Evolutionary conservation across 129 eudicot species (phyloP).

Genomic region (Escallonia herrerae): DNA sequence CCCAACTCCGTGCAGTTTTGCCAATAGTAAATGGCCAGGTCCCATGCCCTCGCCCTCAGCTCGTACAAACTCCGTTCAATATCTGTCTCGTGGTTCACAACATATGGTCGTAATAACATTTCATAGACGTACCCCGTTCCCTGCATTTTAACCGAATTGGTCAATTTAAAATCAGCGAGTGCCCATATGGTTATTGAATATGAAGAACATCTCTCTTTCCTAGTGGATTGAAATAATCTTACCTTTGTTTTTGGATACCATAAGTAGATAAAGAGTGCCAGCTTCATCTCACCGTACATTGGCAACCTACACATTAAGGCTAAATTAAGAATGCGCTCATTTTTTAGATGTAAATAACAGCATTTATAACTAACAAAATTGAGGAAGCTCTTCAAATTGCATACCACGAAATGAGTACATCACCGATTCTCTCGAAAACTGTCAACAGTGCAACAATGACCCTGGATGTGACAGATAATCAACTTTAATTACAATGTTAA

Average conservation of each 20-base stretch:
- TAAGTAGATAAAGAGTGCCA: slow-evolving; percentile 76
- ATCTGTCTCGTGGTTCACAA: slow-evolving; percentile 68
- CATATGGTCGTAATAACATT: slow-evolving; percentile 59
- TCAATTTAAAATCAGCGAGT: no score
- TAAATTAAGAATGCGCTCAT: no score
- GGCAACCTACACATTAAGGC: slow-evolving; percentile 56
- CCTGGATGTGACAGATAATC: slow-evolving; percentile 33
- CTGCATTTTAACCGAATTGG: slow-evolving; percentile 27
- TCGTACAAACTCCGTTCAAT: slow-evolving; percentile 63
- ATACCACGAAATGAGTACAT: slow-evolving; percentile 79
- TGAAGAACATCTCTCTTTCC: no score
- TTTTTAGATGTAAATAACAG: slow-evolving; percentile 11
- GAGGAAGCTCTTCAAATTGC: not conserved
- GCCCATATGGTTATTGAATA: no score
- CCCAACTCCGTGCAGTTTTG: slow-evolving; percentile 82
- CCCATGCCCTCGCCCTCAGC: slow-evolving; percentile 72
- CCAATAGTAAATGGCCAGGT: slow-evolving; percentile 80
- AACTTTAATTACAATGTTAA: no score
- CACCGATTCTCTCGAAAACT: slow-evolving; percentile 62
- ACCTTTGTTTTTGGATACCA: slow-evolving; percentile 98
- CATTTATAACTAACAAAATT: slow-evolving; percentile 66
- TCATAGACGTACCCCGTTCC: slow-evolving; percentile 76
- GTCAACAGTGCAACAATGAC: slow-evolving; percentile 72
- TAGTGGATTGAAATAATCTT: slow-evolving; percentile 20
- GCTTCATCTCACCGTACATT: slow-evolving; percentile 88